Conservation (phyloP, 2,329 filamentous ascomycete species). For the Ascochyta koolunga region DNA sequence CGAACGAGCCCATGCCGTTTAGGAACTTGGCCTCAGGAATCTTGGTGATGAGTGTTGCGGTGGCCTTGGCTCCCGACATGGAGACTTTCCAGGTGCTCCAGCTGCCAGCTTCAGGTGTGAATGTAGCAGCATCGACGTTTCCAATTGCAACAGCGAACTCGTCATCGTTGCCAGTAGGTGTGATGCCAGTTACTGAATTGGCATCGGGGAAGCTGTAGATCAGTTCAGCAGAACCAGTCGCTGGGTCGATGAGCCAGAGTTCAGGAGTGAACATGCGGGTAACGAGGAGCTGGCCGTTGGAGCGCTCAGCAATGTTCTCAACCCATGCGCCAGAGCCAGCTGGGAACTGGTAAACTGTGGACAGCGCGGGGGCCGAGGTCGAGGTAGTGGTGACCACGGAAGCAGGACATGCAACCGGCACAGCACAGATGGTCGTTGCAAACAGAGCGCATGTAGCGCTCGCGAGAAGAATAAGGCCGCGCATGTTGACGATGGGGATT, state of each 20-base stretch:
- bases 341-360: conserved; percentile 12
- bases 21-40: conserved; percentile 14
- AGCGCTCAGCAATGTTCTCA: conserved; percentile 16
- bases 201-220: conserved; percentile 13
- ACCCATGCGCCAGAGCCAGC: conserved; percentile 14
- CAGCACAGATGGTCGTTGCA: conserved; percentile 4
- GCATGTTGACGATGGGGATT: conserved; percentile 4
- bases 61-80: conserved; percentile 5
- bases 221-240: conserved; percentile 9
- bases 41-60: conserved; percentile 10
- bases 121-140: conserved; percentile 14
- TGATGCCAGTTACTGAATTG: conserved; percentile 16
- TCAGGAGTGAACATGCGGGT: conserved; percentile 18
- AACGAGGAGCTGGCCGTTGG: conserved; percentile 16
- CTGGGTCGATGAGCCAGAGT: conserved; percentile 15
- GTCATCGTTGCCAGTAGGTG: conserved; percentile 10
- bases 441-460: conserved; percentile 10
- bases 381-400: neutral
- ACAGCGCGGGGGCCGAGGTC: conserved; percentile 1
- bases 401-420: conserved; percentile 6
- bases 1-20: conserved; percentile 13
- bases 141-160: conserved; percentile 19
- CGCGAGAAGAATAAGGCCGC: conserved; percentile 7
- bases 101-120: conserved; percentile 13
- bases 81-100: conserved; percentile 16